phyloP scores from a whole-genome alignment of 2,329 filamentous ascomycete genomes.

The Phialophora expanda region DNA sequence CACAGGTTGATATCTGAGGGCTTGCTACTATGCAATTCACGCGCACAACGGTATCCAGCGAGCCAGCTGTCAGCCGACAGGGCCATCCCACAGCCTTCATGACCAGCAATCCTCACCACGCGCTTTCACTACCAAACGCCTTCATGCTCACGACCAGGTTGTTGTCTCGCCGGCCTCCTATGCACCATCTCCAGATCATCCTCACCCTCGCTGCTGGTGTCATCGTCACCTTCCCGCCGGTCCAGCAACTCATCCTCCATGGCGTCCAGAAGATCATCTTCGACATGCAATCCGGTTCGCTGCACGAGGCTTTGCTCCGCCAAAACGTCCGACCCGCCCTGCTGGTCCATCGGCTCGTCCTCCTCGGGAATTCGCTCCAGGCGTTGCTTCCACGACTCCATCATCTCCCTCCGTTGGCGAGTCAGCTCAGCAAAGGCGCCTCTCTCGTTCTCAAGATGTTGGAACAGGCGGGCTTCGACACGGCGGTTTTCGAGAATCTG shows the following conservation, averaged over 20 bases:
- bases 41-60: neutral
- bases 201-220: neutral
- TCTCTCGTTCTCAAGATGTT: conserved; percentile 5
- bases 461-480: conserved; percentile 8
- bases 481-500: conserved; percentile 19
- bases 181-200: conserved; percentile 6
- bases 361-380: conserved; percentile 7
- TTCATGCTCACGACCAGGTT: neutral
- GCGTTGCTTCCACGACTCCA: neutral
- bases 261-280: conserved; percentile 7
- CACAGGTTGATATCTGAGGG: neutral
- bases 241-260: conserved; percentile 12
- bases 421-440: neutral
- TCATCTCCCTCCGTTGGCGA: neutral
- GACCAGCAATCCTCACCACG: neutral
- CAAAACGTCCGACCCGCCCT: neutral
- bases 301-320: neutral
- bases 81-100: neutral
- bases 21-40: neutral
- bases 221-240: neutral
- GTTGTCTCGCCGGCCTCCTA: neutral
- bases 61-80: neutral
- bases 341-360: conserved; percentile 6
- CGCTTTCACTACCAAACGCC: neutral
- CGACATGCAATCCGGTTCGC: neutral